Percentiles rank a stretch among this genome's conserved stretches.
phyloP scores from a whole-genome alignment of 2,329 filamentous ascomycete species.

The Colletotrichum agaves region DNA sequence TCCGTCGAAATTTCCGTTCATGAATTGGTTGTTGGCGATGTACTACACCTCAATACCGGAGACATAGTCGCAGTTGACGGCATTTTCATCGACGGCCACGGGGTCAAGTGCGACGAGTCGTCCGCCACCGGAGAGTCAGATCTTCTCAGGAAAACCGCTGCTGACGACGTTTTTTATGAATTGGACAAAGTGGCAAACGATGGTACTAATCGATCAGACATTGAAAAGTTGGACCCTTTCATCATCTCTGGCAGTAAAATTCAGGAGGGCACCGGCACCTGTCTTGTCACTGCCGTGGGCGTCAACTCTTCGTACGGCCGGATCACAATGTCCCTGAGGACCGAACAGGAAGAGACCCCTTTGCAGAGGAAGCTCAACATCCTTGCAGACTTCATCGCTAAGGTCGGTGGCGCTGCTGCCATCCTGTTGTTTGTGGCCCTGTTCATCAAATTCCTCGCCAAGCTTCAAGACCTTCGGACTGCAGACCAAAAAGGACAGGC shows the following conservation, averaged over 20 bases:
- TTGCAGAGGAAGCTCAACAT: constrained; percentile 64
- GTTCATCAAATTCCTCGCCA: constrained; percentile 79
- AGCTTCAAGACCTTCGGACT: constrained; percentile 60
- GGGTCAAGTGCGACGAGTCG: constrained; percentile 76
- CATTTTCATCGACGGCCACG: constrained; percentile 71
- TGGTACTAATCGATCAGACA: constrained; percentile 43
- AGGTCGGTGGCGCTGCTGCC: constrained; percentile 68
- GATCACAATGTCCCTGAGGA: constrained; percentile 65
- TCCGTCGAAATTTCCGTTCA: constrained; percentile 68
- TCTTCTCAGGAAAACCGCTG: constrained; percentile 71
- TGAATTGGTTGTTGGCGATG: constrained; percentile 73
- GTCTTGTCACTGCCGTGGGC: constrained; percentile 64
- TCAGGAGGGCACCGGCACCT: constrained; percentile 64
- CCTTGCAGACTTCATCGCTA: constrained; percentile 53
- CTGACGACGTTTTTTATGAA: constrained; percentile 66
- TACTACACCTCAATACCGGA: constrained; percentile 74
- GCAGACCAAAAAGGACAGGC: constrained; percentile 68
- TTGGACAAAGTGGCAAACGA: constrained; percentile 62
- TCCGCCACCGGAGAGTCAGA: constrained; percentile 78
- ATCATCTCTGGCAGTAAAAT: constrained; percentile 68
- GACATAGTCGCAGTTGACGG: constrained; percentile 76
- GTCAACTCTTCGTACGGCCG: constrained; percentile 65
- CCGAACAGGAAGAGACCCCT: constrained; percentile 63
- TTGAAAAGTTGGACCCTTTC: constrained; percentile 64
- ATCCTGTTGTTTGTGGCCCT: constrained; percentile 81